A percentile compares a stretch with the other conserved stretches of the same genome.
These are phyloP conservation scores for Sporothrix pallida DNA, from an alignment of 2,329 filamentous ascomycete species.

Conservation along the genomic window DNA sequence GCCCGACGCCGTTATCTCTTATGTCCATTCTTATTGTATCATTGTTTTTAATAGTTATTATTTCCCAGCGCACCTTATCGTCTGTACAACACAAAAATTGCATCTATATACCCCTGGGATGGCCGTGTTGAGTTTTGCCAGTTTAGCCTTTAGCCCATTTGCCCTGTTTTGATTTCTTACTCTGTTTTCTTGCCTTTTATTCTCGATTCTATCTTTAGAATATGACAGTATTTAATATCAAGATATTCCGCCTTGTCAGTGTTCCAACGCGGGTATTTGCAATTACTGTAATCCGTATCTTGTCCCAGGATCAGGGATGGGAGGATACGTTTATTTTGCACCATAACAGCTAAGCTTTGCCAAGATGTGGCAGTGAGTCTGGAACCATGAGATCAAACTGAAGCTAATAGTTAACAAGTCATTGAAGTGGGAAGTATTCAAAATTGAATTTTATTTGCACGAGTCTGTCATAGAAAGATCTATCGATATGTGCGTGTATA, in stretches of 20 bases:
- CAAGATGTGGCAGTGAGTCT: not conserved
- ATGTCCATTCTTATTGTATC: not conserved
- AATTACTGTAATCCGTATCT: too few species aligned
- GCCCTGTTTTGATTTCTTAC: not conserved
- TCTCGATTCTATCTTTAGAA: constrained; percentile 11
- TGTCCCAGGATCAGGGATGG: not conserved
- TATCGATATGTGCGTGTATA: constrained; percentile 9
- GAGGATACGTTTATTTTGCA: not conserved
- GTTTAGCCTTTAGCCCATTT: not conserved
- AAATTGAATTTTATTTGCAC: constrained; percentile 12
- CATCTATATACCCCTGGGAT: constrained; percentile 26
- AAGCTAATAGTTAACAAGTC: not conserved
- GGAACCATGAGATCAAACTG: not conserved
- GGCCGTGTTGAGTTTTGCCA: constrained; percentile 15
- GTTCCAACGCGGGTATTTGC: constrained; percentile 1
- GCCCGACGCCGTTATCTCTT: constrained; percentile 8
- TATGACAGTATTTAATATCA: not conserved
- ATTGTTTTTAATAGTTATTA: not conserved
- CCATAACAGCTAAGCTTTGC: not conserved
- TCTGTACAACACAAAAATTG: constrained; percentile 21
- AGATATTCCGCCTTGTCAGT: not conserved
- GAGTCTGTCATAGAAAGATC: constrained; percentile 5
- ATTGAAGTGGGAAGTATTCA: not conserved
- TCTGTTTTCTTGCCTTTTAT: not conserved
- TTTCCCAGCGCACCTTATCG: not conserved